Evolutionary conservation across 805 yeast species (phyloP), one percentile per base, ranked within the genome.

Genomic region (Tetrapisispora fleetii): DNA sequence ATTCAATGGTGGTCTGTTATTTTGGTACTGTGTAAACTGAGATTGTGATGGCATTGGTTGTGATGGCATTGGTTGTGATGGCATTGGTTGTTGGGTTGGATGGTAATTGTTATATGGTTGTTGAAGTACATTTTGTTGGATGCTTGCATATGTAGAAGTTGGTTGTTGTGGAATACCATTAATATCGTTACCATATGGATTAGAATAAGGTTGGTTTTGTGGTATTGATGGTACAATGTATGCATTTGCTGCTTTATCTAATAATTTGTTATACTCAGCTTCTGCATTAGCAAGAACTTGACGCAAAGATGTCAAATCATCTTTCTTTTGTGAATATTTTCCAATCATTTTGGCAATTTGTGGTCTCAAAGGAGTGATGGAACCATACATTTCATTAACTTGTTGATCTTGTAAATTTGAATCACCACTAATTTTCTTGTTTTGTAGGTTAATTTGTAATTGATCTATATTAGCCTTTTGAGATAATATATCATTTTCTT

Each of bases 341-440:
- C 87, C 96, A 52, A 93, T 79, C 57, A 81, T 68, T 58, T 78
- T 78, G 16, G 86, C 86, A 51, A 93, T 71, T 52, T 80, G 77
- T 0, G 89, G 87, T 53, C 95, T 79, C 45, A 87, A 69, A 4
- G 89, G 79, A 17, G 84, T 76, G 1, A 89, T 73, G 14, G 80
- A 75, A 46, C 88, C 86, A 62, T 90, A 85, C 51, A 87, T 68
- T 33, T 72, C 70, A 51, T 88, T 89, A 22, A 91, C 73, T 48
- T 86, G 89, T 44, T 81, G 85, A 54, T 80, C 68, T 42, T 74
- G 76, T 19, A 75, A 52, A 39, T 69, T 67, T 27, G 62, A 51
- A 13, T 62, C 60, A 33, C 63, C 64, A 32, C 62, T 60, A 43
- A 62, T 62, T 21, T 48, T 48, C 11, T 47, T 46, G 22, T 65